phyloP scores from a whole-genome alignment of 169 alveolate genomes.

The Sarcocystis neurona region DNA sequence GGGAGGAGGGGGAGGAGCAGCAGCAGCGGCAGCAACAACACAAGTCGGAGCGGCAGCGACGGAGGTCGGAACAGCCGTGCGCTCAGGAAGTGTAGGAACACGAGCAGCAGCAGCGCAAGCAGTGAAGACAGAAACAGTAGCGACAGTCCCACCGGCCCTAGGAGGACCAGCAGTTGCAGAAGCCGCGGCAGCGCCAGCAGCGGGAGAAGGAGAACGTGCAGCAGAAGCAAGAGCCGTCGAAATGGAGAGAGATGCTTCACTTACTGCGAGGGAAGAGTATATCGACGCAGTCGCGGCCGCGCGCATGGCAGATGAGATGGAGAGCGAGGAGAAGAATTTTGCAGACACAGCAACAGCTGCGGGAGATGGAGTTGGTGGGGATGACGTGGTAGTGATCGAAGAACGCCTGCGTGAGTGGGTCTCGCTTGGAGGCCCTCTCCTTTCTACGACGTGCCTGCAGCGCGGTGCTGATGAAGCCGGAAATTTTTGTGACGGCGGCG shows the following conservation, averaged over 20 bases:
- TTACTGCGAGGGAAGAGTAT: too few relatives aligned
- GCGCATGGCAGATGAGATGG: too few relatives aligned
- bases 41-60: not conserved
- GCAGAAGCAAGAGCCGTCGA: not conserved
- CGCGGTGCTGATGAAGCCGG: too few relatives aligned
- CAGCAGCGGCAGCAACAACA: too few relatives aligned
- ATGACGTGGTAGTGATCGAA: not conserved
- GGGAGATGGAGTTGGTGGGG: too few relatives aligned
- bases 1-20: not conserved
- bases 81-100: not conserved
- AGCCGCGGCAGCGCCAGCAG: conserved; percentile 10
- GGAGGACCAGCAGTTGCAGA: conserved; percentile 11
- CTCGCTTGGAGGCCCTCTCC: not conserved
- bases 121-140: not conserved
- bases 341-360: too few relatives aligned
- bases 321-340: too few relatives aligned
- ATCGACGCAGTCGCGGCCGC: too few relatives aligned
- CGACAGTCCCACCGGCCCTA: not conserved
- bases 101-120: not conserved
- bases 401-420: not conserved
- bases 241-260: too few relatives aligned
- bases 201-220: not conserved
- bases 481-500: too few relatives aligned
- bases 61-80: not conserved
- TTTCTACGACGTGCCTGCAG: too few relatives aligned